Percentiles rank a stretch among this genome's conserved stretches.
Evolutionary conservation across 2,329 filamentous ascomycete genomes (phyloP).

Genomic region (Endothia cerciana): DNA sequence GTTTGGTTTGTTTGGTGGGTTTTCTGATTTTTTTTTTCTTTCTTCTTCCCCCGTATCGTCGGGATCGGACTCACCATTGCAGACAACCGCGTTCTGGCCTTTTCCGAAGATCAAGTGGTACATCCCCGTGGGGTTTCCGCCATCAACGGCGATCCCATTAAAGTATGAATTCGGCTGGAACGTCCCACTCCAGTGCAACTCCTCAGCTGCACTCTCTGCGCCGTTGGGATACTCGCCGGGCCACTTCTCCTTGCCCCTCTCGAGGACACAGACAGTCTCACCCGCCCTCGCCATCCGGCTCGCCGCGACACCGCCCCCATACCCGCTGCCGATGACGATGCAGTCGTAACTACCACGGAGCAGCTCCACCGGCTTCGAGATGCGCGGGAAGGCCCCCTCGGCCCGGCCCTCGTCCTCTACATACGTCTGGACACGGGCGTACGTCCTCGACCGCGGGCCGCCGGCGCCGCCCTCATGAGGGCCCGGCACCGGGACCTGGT

Average conservation of each 20-base stretch:
- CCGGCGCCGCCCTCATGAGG: conserved; percentile 40
- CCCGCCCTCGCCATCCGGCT: conserved; percentile 65
- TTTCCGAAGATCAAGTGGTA: conserved; percentile 67
- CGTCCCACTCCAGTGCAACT: conserved; percentile 62
- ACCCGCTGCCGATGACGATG: conserved; percentile 71
- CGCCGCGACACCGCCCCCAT: conserved; percentile 69
- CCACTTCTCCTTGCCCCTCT: conserved; percentile 68
- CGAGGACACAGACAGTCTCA: conserved; percentile 66
- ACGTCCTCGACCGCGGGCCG: conserved; percentile 39
- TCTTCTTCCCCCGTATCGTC: too few species aligned
- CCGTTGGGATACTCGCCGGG: conserved; percentile 65
- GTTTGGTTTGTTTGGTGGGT: too few species aligned
- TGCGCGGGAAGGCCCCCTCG: conserved; percentile 50
- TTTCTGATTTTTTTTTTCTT: too few species aligned
- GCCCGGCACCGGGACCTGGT: conserved; percentile 36
- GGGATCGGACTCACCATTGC: conserved; percentile 50
- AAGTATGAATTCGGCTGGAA: conserved; percentile 47
- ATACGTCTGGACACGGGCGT: conserved; percentile 36
- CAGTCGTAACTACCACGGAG: conserved; percentile 64
- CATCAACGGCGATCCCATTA: conserved; percentile 47
- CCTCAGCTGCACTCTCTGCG: conserved; percentile 48
- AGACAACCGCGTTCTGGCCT: conserved; percentile 65
- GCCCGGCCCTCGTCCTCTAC: conserved; percentile 33
- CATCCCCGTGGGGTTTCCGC: conserved; percentile 61
- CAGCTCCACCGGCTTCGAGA: conserved; percentile 60